Base-by-base conservation (phyloP, 2,329 filamentous ascomycete genomes). In the Aureobasidium melanogenum region DNA sequence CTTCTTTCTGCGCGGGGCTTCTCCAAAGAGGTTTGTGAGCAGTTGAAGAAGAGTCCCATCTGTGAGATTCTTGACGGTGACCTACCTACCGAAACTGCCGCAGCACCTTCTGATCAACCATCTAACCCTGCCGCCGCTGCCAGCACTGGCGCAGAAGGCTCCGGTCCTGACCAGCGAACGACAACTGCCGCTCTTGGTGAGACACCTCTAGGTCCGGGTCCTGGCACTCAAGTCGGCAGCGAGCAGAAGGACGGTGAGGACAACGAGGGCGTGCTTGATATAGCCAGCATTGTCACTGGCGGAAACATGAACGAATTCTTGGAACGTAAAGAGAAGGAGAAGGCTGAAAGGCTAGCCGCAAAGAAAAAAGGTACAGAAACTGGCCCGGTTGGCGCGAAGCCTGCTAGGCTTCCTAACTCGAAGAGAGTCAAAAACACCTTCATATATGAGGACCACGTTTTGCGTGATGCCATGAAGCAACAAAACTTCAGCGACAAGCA, bases 271-370 rank as follows among this genome's bases (percentile, higher is more conserved):
- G 88, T 92, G 9, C 78, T 94, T 3, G 88, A 94, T 67, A 88
- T 94, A 50, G 90, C 89, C n/a, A 88, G 83, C 66, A 92, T 94
- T 65, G 89, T 94, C 38, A 88, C 88, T 1, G 88, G 85, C 67
- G 89, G 89, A 34, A 72, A 73, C 63, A 90, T 90, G 67, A 84
- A 85, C 67, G 89, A 94, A 68, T 93, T 91, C 67, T 77, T 94
- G 6, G 89, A 88, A 10, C 61, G 61, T 14, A 65, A 65, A 46
- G 89, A 93, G 70, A 88, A 86, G 70, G 88, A 92, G 69, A 92
- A 89, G 79, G 79, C 80, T 5, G 85, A 88, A 63, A 87, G 84
- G 73, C 75, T 77, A 1, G 75, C 82, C 62, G 78, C 80, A 24
- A 84, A 82, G 54, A 88, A 87, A 67, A 80, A 80, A 65, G 74